Evolutionary conservation across 1,284 basidiomycete genomes (phyloP).

Genomic region (Trichosporon asahii): DNA sequence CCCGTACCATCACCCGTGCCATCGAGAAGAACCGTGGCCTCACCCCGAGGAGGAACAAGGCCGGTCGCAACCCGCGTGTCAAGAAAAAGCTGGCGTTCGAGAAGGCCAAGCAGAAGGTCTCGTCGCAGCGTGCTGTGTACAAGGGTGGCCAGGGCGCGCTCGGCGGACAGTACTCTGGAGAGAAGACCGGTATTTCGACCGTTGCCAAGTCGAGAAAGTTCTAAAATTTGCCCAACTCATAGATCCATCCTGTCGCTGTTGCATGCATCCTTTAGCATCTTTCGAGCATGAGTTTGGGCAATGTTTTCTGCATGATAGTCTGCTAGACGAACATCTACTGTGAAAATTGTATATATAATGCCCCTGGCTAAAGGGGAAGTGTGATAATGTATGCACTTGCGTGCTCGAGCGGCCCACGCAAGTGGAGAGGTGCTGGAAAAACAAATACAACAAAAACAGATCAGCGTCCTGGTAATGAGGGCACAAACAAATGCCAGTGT

Average conservation of each 20-base stretch:
- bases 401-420: background rate
- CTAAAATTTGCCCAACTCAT: slow-evolving; percentile 23
- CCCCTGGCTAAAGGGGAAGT: background rate
- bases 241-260: background rate
- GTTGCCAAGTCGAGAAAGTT: slow-evolving; percentile 78
- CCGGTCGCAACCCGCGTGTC: slow-evolving; percentile 87
- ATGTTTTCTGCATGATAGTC: background rate
- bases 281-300: background rate
- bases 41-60: slow-evolving; percentile 78
- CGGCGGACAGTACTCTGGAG: slow-evolving; percentile 55
- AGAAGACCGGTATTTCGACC: slow-evolving; percentile 72
- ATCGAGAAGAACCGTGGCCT: slow-evolving; percentile 91
- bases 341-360: background rate
- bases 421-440: background rate
- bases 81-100: slow-evolving; percentile 91
- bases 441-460: slow-evolving; percentile 3
- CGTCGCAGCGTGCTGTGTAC: slow-evolving; percentile 81
- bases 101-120: slow-evolving; percentile 85
- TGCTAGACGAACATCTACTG: background rate
- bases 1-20: slow-evolving; percentile 77
- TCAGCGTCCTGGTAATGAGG: background rate
- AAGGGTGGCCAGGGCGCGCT: slow-evolving; percentile 68
- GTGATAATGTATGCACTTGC: background rate
- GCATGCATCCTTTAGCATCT: slow-evolving; percentile 10
- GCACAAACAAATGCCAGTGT: background rate